Evolutionary conservation across 257 asterid species (phyloP), one percentile per base, ranked within the genome.

Genomic region (Salvia miltiorrhiza): DNA sequence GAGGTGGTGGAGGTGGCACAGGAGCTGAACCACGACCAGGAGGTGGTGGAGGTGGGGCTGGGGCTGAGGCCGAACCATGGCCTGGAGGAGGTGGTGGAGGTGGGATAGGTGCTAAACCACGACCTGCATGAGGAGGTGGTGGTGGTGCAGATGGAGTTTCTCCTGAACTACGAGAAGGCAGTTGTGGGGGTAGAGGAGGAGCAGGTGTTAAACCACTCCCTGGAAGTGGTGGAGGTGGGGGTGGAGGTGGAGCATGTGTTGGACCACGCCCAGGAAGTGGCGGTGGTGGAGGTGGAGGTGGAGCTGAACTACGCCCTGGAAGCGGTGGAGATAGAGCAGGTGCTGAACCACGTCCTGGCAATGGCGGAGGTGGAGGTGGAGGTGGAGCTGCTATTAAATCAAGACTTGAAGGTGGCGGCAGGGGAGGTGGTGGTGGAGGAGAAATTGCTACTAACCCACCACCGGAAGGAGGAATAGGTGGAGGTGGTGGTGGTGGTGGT

Each of bases 311-410:
- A 26, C 4, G 9, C 23, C 53, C 53, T n/a, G 53, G 23, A 44
- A 44, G 49, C 5, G 4, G 77, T 63, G 39, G 81, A 59, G 67
- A 70, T 48, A 93, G 90, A 2, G 92, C 78, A 6, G 83, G 86
- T 5, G 80, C 39, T 40, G 81, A 43, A 49, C 72, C 64, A 30
- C 52, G 71, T 7, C 65, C 48, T 17, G 78, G 67, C 41, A 72
- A 73, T 7, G 80, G 81, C 13, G 81, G 78, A 26, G 79, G 79
- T 11, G 79, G 76, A 20, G 72, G 68, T 63, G 16, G 76, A 16
- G 44, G 17, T 30, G 70, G 79, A 11, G 70, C n/a, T 0, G 75
- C 57, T 2, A 57, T 4, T 67, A 72, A 47, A 16, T 21, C 21
- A 37, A 20, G 57, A 47, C 41, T 10, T 14, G 63, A 66, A 4